Base-by-base conservation (phyloP, 2,329 filamentous ascomycete species). In the Ilyonectria sp. region DNA sequence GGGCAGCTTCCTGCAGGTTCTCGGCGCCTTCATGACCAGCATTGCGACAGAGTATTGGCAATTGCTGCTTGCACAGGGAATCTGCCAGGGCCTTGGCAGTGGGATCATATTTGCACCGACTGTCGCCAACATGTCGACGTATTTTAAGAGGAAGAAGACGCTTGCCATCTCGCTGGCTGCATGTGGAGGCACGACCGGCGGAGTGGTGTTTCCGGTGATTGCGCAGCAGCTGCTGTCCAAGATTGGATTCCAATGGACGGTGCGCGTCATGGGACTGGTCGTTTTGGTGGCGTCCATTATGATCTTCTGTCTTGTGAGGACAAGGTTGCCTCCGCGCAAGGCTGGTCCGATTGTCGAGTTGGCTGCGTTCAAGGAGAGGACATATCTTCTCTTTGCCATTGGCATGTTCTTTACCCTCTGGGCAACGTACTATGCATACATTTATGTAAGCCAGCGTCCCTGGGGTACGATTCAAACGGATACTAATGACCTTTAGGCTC, bases 221-320 rank as follows among this genome's bases (percentile, higher is more conserved):
- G 82, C 87, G 1, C 82, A 85, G 72, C 85, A 89, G 60, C 78
- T 92, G 11, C 79, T 91, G 2, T 87, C 89, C 0, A 82, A 81
- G 19, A 79, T 92, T 4, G 91, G 91, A 0, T 92, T 91, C 73
- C 82, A 83, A 0, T 92, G 90, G 89, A 90, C 91, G 0, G 84
- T 91, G n/a, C 82, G 90, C 0, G 84, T 86, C 0, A 83, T 91
- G 68, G 90, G 87, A 0, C 86, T 93, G 58, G 84, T 92, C 35
- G 87, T 89, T 29, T 70, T 91, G 2, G 84, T 79, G 0, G 81
- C 74, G 0, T 79, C 83, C 0, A 72, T 82, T 4, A 76, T 83
- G 1, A 71, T 85, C 19, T 63, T 85, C 10, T 6, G 63, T 2
- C 81, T 86, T 37, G 79, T 86, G n/a, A 83, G 81, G 65, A 83